phyloP scores from a whole-genome alignment of 2,329 filamentous ascomycete genomes.

The Penicillium sp. region DNA sequence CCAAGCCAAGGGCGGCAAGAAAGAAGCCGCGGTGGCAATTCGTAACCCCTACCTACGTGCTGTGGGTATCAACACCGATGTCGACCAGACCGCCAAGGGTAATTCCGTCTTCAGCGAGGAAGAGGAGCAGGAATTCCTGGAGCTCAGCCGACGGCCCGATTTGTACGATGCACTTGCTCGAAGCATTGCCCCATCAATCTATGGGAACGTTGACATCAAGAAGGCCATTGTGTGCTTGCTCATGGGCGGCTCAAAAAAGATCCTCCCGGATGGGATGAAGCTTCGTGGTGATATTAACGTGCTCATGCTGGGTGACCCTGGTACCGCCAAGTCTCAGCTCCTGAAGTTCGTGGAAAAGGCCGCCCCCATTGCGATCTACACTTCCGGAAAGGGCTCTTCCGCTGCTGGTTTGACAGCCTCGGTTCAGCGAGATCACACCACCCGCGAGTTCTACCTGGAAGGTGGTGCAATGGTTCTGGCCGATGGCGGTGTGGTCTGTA shows the following conservation, averaged over 20 bases:
- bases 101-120: conserved; percentile 81
- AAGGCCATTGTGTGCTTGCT: conserved; percentile 92
- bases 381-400: conserved; percentile 94
- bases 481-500: conserved; percentile 94
- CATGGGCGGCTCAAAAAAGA: conserved; percentile 94
- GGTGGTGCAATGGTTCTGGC: conserved; percentile 98
- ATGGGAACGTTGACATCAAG: conserved; percentile 93
- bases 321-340: conserved; percentile 95
- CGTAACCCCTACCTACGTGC: conserved; percentile 90
- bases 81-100: conserved; percentile 84
- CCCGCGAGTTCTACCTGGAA: conserved; percentile 94
- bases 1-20: conserved; percentile 81
- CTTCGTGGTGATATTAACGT: conserved; percentile 98
- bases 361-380: conserved; percentile 95
- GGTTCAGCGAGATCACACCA: conserved; percentile 85
- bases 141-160: conserved; percentile 83
- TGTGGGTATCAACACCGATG: conserved; percentile 83
- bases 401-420: conserved; percentile 96
- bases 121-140: conserved; percentile 92
- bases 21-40: conserved; percentile 82
- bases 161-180: conserved; percentile 86
- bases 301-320: conserved; percentile 88
- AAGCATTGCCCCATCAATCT: conserved; percentile 96
- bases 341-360: conserved; percentile 97
- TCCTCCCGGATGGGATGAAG: conserved; percentile 94